Base-by-base conservation (phyloP, 2,329 filamentous ascomycete genomes). In the Pseudogymnoascus sp. region DNA sequence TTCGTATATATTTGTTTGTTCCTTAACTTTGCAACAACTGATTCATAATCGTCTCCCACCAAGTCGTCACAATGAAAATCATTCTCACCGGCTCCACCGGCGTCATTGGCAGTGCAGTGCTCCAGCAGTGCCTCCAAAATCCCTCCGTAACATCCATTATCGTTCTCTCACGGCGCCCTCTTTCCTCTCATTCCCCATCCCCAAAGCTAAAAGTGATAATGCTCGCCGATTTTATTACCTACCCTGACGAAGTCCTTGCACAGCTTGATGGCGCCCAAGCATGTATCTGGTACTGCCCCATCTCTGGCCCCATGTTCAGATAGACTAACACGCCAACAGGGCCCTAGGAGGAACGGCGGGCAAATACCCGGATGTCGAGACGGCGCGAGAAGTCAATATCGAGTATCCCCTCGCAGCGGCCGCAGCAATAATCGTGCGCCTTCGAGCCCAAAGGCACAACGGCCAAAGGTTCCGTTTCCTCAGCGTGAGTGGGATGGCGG, bases 71-170 rank as follows among this genome's bases (percentile, higher is more conserved):
- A 39, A 85, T 86, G 83, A 85, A 86, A 69, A 74, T 86, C 67
- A 79, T 87, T 63, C 74, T 87, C 37, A 78, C 81, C 6, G 84
- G 84, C 58, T 75, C 76, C 21, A 87, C 83, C n/a, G 84, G 84
- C 66, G 78, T 79, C 67, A 77, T 85, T 62, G 84, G 84, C 62
- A 69, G 73, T 31, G 80, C 81, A 67, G 76, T 85, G 31, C 76
- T 86, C 61, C 70, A 74, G 7, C 78, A 81, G 66, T 81, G 79
- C 68, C 76, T 87, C 61, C 68, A 69, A 3, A 75, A 80, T 68
- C 72, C 77, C 16, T 72, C 73, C 67, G 81, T 87, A 72, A 79
- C 77, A 2, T 79, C 78, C 21, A 72, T 84, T 38, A 71, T 82
- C 61, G 77, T 80, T 16, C 73, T 86, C 10, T 79, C 79, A 2